A percentile compares a stretch with the other conserved stretches of the same genome.
Conservation (phyloP, 192 early-diverging fungal species). For the Podila minutissima region DNA sequence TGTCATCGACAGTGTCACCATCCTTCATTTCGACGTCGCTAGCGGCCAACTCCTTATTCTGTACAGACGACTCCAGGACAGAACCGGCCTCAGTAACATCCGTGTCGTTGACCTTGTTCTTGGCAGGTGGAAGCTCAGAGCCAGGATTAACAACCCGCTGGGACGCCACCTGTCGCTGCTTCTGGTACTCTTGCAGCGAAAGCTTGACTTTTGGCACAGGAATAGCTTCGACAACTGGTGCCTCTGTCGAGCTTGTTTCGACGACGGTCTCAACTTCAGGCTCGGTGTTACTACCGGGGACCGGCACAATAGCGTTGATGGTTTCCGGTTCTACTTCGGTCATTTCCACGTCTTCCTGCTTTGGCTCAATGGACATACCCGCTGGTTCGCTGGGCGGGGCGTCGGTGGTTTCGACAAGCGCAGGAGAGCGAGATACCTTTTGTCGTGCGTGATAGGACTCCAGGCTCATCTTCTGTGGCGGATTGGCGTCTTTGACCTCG, state of each 20-base stretch:
- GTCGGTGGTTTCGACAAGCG: neutral
- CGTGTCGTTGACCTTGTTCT: too few relatives aligned
- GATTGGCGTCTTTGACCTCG: neutral
- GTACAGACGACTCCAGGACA: too few relatives aligned
- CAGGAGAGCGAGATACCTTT: constrained; percentile 15
- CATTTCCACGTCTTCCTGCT: neutral
- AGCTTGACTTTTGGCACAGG: constrained; percentile 39
- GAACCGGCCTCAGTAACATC: too few relatives aligned
- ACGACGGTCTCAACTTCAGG: neutral
- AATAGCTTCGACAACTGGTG: neutral
- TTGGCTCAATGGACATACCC: constrained; percentile 17
- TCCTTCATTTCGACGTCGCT: constrained; percentile 4
- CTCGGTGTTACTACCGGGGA: constrained; percentile 3
- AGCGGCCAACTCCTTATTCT: neutral
- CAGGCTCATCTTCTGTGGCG: constrained; percentile 24
- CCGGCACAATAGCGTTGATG: neutral
- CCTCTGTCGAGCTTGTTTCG: neutral
- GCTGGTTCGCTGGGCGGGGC: neutral
- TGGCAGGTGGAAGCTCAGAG: neutral
- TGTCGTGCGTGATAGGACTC: constrained; percentile 29
- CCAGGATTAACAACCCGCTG: constrained; percentile 1
- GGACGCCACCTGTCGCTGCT: constrained; percentile 33
- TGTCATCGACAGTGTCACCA: neutral
- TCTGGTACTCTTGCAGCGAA: constrained; percentile 43
- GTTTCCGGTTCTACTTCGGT: neutral